These are phyloP conservation scores for Xylaria nigripes DNA, from an alignment of 495 filamentous ascomycete genomes.

Conservation along the genomic window DNA sequence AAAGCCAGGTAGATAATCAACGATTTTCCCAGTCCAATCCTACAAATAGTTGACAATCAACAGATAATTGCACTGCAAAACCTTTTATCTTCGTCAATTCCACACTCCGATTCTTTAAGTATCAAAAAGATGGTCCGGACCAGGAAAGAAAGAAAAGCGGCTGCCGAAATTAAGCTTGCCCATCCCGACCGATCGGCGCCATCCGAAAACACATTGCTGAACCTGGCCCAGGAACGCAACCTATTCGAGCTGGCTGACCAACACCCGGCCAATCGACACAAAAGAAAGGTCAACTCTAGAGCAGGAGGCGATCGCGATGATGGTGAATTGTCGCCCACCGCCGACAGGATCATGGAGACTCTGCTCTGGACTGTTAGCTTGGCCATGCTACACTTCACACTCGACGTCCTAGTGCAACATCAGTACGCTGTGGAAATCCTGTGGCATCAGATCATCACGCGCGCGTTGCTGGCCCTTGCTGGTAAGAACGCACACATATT, in stretches of 20 bases:
- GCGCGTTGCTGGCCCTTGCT: slow-evolving; percentile 42
- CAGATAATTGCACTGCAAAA: not conserved
- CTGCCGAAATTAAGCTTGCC: slow-evolving; percentile 45
- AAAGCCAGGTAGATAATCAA: too few relatives aligned
- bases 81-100: not conserved
- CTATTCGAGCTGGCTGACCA: slow-evolving; percentile 38
- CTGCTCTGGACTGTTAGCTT: slow-evolving; percentile 65
- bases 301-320: slow-evolving; percentile 7
- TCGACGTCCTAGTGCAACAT: slow-evolving; percentile 81
- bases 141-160: slow-evolving; percentile 41
- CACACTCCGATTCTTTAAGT: not conserved
- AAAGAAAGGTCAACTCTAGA: slow-evolving; percentile 12
- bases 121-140: slow-evolving; percentile 33
- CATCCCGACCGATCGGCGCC: slow-evolving; percentile 51
- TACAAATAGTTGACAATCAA: too few relatives aligned
- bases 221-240: slow-evolving; percentile 53
- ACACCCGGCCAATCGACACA: slow-evolving; percentile 21
- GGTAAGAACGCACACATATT: slow-evolving; percentile 29
- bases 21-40: too few relatives aligned
- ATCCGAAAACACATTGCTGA: slow-evolving; percentile 51
- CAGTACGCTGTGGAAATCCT: slow-evolving; percentile 72
- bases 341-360: slow-evolving; percentile 51
- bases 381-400: slow-evolving; percentile 74
- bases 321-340: slow-evolving; percentile 26
- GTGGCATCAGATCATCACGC: slow-evolving; percentile 47